These are phyloP conservation scores for Debaryomyces fabryi DNA, from an alignment of 1,139 yeast species.

Conservation along the genomic window DNA sequence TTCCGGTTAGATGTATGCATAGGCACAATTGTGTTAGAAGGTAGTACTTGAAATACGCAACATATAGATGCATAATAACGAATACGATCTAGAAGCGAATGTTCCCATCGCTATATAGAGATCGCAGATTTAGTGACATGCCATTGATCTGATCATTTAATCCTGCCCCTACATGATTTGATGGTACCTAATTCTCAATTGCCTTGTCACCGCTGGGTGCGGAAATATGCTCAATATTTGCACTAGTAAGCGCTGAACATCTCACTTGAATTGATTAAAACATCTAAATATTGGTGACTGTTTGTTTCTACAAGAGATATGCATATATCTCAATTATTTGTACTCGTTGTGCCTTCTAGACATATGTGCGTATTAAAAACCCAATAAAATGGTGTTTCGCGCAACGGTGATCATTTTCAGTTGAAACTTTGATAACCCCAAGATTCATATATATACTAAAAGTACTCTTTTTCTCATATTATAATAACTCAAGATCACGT, in stretches of 20 bases:
- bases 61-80: background rate
- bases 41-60: background rate
- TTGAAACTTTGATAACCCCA: constrained; percentile 5
- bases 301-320: background rate
- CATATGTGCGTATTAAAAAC: background rate
- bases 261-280: background rate
- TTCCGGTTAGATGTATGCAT: too few relatives aligned
- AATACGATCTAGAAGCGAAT: background rate
- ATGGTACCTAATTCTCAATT: background rate
- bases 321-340: background rate
- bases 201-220: background rate
- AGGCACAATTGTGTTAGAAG: background rate
- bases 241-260: background rate
- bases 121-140: background rate
- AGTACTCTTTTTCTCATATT: background rate
- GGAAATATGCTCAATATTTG: background rate
- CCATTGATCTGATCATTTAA: background rate
- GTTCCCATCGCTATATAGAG: background rate
- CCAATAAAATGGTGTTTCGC: constrained; percentile 5
- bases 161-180: background rate
- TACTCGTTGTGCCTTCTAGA: background rate
- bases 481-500: background rate
- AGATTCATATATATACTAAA: constrained; percentile 1
- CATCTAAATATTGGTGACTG: background rate
- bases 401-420: constrained; percentile 8